Base-by-base conservation (phyloP, 805 yeast species). In the Myxozyma monticola region DNA sequence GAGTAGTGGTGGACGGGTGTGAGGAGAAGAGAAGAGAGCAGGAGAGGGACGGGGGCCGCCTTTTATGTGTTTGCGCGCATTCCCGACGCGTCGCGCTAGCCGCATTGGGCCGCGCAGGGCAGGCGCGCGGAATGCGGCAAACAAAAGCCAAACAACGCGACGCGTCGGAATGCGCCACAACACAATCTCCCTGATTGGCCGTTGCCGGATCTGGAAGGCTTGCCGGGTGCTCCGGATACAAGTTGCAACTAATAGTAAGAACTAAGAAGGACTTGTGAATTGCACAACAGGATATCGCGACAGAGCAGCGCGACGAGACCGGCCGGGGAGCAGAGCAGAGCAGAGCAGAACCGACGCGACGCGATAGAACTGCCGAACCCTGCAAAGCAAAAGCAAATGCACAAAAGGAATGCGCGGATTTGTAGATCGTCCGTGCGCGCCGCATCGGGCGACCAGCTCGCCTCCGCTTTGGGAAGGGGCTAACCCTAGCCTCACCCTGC, bases 1-100 rank as follows among this genome's bases (percentile, higher is more conserved):
- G 50, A 18, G 37, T 34, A 31, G 42, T n/a, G n/a, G 40, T 24
- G 30, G 33, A 12, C 14, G 40, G n/a, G 45, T 10, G 17, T 26
- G 40, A 39, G 17, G 25, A 21, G n/a, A 18, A 21, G 33, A 5
- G 24, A 38, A 41, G 35, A 33, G 14, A 41, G 30, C 38, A 29
- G 12, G 33, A 25, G 42, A 6, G 37, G 17, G 37, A 20, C 30
- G 24, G 38, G 45, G 49, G 15, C 18, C 31, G 45, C 21, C 24
- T 37, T 18, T 30, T 37, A 20, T 12, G 33, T 15, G 22, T 29
- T 14, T 25, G 20, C 9, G 12, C 21, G 12, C 31, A 30, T 9
- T 2, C n/a, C n/a, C n/a, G n/a, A n/a, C n/a, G n/a, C n/a, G n/a
- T n/a, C n/a, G n/a, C n/a, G n/a, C n/a, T n/a, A n/a, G n/a, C n/a